Conservation (phyloP, 805 yeast species). For the Ogataea methanolica region DNA sequence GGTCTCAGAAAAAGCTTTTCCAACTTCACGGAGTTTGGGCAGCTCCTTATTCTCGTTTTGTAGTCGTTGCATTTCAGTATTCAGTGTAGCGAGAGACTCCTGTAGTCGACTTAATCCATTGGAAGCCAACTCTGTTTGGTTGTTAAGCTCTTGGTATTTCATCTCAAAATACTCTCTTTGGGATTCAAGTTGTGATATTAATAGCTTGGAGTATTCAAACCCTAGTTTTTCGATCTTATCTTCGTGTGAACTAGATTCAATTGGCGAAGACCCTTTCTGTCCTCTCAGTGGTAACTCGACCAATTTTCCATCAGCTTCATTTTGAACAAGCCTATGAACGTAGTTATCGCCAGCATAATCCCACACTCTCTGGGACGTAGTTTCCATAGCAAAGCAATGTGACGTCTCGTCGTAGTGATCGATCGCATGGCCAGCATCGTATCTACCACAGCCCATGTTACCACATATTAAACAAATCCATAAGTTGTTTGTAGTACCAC, state of each 20-base stretch:
- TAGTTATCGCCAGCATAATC: slow-evolving; percentile 89
- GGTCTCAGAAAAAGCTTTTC: slow-evolving; percentile 12
- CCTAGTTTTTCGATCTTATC: slow-evolving; percentile 54
- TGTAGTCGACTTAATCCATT: slow-evolving; percentile 26
- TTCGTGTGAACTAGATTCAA: slow-evolving; percentile 19
- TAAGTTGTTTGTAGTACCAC: slow-evolving; percentile 56
- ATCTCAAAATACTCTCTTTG: slow-evolving; percentile 80
- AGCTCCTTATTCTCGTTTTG: slow-evolving; percentile 3
- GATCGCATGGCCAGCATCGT: slow-evolving; percentile 80
- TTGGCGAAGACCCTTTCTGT: slow-evolving; percentile 8
- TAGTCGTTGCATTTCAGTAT: slow-evolving; percentile 5
- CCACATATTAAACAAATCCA: slow-evolving; percentile 94
- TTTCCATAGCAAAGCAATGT: slow-evolving; percentile 90
- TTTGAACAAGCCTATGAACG: slow-evolving; percentile 80
- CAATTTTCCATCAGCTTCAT: slow-evolving; percentile 83
- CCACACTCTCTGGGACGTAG: slow-evolving; percentile 84
- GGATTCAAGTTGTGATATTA: slow-evolving; percentile 77
- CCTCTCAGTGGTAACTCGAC: slow-evolving; percentile 60
- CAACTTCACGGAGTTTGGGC: slow-evolving; percentile 18
- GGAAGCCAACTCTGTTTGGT: slow-evolving; percentile 13
- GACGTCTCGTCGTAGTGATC: slow-evolving; percentile 72
- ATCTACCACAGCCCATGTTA: slow-evolving; percentile 86
- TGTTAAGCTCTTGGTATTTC: slow-evolving; percentile 32
- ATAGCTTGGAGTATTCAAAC: slow-evolving; percentile 73
- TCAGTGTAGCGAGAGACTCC: slow-evolving; percentile 18